Percentiles rank a stretch among this genome's conserved stretches.
Evolutionary conservation across 2,329 filamentous ascomycete genomes (phyloP).

Genomic region (Claviceps africana): DNA sequence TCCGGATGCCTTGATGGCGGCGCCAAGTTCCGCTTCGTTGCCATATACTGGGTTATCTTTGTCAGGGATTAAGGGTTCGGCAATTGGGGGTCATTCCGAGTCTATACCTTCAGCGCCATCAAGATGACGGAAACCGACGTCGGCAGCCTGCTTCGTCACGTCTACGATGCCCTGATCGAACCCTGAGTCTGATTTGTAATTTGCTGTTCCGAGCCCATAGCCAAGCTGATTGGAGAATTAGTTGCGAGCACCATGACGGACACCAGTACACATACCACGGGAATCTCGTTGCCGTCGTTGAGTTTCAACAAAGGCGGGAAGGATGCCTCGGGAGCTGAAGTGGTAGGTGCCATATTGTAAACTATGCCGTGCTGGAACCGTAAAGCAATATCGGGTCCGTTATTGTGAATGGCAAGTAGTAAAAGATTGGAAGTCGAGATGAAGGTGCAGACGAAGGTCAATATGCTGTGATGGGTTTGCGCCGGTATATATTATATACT

Average conservation of each 20-base stretch:
- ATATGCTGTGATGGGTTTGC: too few species aligned
- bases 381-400: too few species aligned
- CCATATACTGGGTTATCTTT: slow-evolving; percentile 36
- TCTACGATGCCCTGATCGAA: slow-evolving; percentile 41
- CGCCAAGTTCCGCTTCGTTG: slow-evolving; percentile 57
- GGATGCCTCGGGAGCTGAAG: slow-evolving; percentile 24
- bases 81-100: background rate
- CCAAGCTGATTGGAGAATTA: slow-evolving; percentile 34
- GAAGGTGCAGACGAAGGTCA: too few species aligned
- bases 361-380: background rate
- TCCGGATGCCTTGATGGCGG: slow-evolving; percentile 52
- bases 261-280: slow-evolving; percentile 47
- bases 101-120: slow-evolving; percentile 56
- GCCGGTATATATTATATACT: too few species aligned
- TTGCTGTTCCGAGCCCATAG: slow-evolving; percentile 59
- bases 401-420: too few species aligned
- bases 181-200: slow-evolving; percentile 36
- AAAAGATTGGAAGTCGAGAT: too few species aligned
- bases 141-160: slow-evolving; percentile 46
- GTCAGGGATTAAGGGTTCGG: background rate
- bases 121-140: slow-evolving; percentile 56
- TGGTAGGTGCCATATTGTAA: slow-evolving; percentile 29
- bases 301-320: slow-evolving; percentile 49
- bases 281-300: slow-evolving; percentile 61
- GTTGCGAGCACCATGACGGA: too few species aligned